Conservation (phyloP, 805 yeast genomes). For the Vanderwaltozyma polyspora region DNA sequence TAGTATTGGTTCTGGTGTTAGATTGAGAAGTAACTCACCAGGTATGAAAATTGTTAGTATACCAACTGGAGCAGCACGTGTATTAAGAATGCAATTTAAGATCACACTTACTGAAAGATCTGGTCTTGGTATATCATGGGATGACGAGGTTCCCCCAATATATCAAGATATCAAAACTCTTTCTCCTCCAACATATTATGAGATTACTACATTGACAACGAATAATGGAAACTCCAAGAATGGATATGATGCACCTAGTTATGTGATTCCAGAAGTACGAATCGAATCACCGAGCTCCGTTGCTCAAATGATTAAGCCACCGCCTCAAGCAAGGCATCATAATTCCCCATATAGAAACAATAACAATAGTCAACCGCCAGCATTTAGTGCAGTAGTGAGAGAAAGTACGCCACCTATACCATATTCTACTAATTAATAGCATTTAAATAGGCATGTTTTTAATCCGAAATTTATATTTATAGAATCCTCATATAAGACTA, state of each 20-base stretch:
- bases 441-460: no score
- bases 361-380: conserved; percentile 17
- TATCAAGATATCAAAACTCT: conserved; percentile 74
- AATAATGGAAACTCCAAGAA: not conserved
- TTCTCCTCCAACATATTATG: conserved; percentile 75
- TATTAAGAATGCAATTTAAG: conserved; percentile 87
- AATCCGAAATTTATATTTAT: no score
- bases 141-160: conserved; percentile 97
- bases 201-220: conserved; percentile 4
- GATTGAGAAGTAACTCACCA: not conserved
- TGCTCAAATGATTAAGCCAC: conserved; percentile 1
- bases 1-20: not conserved
- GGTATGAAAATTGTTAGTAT: conserved; percentile 38
- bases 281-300: not conserved
- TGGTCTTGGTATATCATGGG: conserved; percentile 96
- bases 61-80: conserved; percentile 93
- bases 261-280: not conserved
- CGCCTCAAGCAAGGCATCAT: conserved; percentile 5
- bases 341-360: not conserved
- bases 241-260: not conserved
- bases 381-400: conserved; percentile 7
- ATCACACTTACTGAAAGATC: conserved; percentile 77
- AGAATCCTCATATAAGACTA: no score
- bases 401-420: no score
- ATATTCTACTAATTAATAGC: no score